Evolutionary conservation across 805 yeast species (phyloP).

Genomic region (Teunomyces gatunensis): DNA sequence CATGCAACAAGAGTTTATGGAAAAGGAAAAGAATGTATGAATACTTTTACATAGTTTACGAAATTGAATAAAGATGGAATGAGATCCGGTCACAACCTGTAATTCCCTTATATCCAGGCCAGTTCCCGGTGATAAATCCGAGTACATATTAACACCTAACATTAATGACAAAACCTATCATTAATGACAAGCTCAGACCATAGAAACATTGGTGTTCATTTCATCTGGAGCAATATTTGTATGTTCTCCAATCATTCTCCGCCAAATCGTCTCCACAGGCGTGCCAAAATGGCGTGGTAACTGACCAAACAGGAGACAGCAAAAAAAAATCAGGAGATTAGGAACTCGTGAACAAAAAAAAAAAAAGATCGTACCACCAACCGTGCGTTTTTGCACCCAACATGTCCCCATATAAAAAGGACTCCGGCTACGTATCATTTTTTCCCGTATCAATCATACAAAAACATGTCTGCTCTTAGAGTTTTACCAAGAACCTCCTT

Average conservation of each 20-base stretch:
- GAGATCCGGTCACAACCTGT: too few species aligned
- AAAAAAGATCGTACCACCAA: background rate
- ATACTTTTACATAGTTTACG: too few species aligned
- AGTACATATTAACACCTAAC: too few species aligned
- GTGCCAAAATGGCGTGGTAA: background rate
- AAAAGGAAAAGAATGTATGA: slow-evolving; percentile 24
- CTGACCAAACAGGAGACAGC: background rate
- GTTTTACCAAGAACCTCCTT: slow-evolving; percentile 16
- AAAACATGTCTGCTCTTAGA: slow-evolving; percentile 5
- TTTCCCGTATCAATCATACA: background rate
- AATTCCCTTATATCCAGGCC: too few species aligned
- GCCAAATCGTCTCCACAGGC: background rate
- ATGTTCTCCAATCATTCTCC: background rate
- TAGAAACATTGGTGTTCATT: too few species aligned
- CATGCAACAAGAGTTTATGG: slow-evolving; percentile 47
- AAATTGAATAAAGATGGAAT: too few species aligned
- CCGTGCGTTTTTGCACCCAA: background rate
- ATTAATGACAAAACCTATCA: too few species aligned
- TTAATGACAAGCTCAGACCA: too few species aligned
- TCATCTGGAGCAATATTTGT: too few species aligned
- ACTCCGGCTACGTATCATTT: background rate
- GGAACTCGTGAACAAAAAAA: background rate
- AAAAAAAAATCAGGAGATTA: background rate
- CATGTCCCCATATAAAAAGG: background rate
- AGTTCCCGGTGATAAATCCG: too few species aligned